Percentiles rank a stretch among this genome's conserved stretches.
phyloP scores from a whole-genome alignment of 257 asterid genomes.

The Ilex asprella region DNA sequence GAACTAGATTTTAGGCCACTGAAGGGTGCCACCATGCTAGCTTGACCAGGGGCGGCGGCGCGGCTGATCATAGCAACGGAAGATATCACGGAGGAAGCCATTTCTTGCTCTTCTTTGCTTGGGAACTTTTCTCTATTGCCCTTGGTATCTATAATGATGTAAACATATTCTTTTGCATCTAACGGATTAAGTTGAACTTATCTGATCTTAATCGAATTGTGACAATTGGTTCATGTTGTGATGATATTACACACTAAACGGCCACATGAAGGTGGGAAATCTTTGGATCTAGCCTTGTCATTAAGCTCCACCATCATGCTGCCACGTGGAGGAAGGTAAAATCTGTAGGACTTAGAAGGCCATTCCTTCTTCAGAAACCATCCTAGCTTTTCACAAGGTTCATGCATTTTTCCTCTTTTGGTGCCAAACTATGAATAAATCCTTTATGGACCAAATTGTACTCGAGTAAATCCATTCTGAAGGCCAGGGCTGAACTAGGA shows the following conservation, averaged over 20 bases:
- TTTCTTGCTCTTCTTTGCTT: not conserved
- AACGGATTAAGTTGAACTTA: constrained; percentile 13
- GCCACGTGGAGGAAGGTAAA: constrained; percentile 28
- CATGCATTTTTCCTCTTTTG: too few relatives aligned
- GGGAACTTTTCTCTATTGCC: not conserved
- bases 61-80: constrained; percentile 21
- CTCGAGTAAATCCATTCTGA: too few relatives aligned
- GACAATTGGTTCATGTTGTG: constrained; percentile 37
- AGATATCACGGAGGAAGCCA: constrained; percentile 25
- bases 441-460: too few relatives aligned
- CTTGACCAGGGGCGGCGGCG: constrained; percentile 26
- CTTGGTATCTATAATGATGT: not conserved
- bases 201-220: constrained; percentile 9
- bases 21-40: constrained; percentile 40
- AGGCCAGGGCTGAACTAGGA: too few relatives aligned
- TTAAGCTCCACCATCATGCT: constrained; percentile 8
- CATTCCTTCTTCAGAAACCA: not conserved
- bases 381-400: too few relatives aligned
- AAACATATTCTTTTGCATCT: not conserved
- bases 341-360: not conserved
- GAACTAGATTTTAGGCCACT: constrained; percentile 34
- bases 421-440: too few relatives aligned
- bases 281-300: constrained; percentile 19
- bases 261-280: constrained; percentile 16
- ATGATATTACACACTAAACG: constrained; percentile 16